Base-by-base conservation (phyloP, 2,329 filamentous ascomycete genomes). In the Alternaria incomplexa region DNA sequence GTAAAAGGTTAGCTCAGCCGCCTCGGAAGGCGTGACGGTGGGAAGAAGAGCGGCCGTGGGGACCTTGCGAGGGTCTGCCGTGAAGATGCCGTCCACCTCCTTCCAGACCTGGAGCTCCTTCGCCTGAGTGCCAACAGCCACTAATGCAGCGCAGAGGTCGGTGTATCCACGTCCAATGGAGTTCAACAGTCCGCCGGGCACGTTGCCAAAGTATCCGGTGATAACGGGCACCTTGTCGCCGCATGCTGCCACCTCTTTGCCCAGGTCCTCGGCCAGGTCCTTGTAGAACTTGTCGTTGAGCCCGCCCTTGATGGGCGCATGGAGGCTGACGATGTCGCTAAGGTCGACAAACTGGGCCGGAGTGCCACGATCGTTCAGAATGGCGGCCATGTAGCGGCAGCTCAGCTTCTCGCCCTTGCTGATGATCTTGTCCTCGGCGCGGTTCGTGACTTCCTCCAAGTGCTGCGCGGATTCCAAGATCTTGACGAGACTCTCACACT, bases 91-190 rank as follows among this genome's bases (percentile, higher is more conserved):
- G 79, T 99, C 96, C 7, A 99, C 96, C 79, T 99, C 96, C 83
- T 99, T 99, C 96, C 96, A 98, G 67, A 99, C 92, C 80, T 99
- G 96, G 56, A 99, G 86, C 80, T 99, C 96, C 57, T 90, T 84
- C 1, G 96, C 96, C 72, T 88, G 85, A n/a, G 96, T 84, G 5
- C 93, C 95, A 10, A 99, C 95, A 1, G 96, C 93, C 55, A 94
- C 90, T 15, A 99, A 85, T 6, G 96, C 94, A 12, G 96, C 95
- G 79, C 96, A 98, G 50, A 99, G 87, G 81, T 99, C 96, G 10
- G 96, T 98, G 81, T 99, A 99, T 28, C 96, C 96, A 72, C 96
- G 91, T 20, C 96, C 96, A 67, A 99, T 92, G 71, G 96, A 91
- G 72, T 95, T 92, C 72, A 99, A 88, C 61, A 99, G 86, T 64